Evolutionary conservation across 441 rosid species (phyloP).

Genomic region (Cnidoscolus chayamansa): DNA sequence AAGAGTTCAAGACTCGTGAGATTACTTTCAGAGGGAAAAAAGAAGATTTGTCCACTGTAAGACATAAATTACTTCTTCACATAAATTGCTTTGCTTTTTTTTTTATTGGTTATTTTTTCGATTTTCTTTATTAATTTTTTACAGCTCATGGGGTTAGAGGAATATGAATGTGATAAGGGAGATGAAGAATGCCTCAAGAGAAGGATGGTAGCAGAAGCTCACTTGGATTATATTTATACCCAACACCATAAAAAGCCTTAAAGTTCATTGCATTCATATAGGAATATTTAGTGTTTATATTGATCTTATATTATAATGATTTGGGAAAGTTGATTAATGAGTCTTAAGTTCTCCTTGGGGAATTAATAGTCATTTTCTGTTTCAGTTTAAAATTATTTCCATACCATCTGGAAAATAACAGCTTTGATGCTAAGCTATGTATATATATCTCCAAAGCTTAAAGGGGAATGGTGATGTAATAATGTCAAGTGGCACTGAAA

Average conservation of each 20-base stretch:
- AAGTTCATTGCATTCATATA: not conserved
- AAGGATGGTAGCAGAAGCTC: conserved; percentile 70
- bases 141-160: conserved; percentile 59
- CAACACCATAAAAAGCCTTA: conserved; percentile 54
- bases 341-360: too few relatives aligned
- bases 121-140: not conserved
- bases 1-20: conserved; percentile 10
- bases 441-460: too few relatives aligned
- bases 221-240: conserved; percentile 82
- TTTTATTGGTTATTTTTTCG: not conserved
- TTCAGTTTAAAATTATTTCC: too few relatives aligned
- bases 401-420: too few relatives aligned
- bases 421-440: too few relatives aligned
- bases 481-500: too few relatives aligned
- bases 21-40: not conserved
- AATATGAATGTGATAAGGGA: conserved; percentile 39
- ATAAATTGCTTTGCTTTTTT: not conserved
- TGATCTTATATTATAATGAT: not conserved
- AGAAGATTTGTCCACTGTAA: conserved; percentile 34
- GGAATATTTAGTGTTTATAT: not conserved
- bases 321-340: too few relatives aligned
- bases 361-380: too few relatives aligned
- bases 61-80: not conserved
- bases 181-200: conserved; percentile 61
- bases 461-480: too few relatives aligned